These are phyloP conservation scores for Blechomonas ayalai DNA, from an alignment of 208 protist species.

Conservation along the genomic window DNA sequence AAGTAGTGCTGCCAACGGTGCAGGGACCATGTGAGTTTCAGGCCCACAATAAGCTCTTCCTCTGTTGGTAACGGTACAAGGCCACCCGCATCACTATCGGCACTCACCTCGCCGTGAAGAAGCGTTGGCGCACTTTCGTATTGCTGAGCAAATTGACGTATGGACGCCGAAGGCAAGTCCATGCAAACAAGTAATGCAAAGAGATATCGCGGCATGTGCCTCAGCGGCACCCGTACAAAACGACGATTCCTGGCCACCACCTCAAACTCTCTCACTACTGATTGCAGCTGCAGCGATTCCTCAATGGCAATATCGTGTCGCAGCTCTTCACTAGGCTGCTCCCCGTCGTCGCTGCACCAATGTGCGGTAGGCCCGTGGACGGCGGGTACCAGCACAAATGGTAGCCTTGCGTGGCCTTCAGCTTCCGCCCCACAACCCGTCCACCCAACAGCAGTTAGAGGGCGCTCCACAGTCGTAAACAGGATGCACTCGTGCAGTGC, in stretches of 20 bases:
- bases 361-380: no score
- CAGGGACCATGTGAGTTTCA: constrained; percentile 26
- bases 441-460: constrained; percentile 18
- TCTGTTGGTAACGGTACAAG: neutral
- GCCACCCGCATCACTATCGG: neutral
- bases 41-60: constrained; percentile 20
- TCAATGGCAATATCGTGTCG: no score
- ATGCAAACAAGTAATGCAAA: constrained; percentile 37
- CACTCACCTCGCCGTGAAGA: neutral
- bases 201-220: constrained; percentile 24
- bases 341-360: constrained; percentile 6
- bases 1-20: constrained; percentile 17
- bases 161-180: constrained; percentile 5
- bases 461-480: constrained; percentile 22
- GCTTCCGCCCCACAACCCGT: no score
- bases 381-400: no score
- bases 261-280: constrained; percentile 7
- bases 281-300: neutral
- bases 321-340: constrained; percentile 3
- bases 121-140: no score
- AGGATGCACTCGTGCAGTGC: constrained; percentile 25
- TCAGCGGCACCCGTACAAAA: constrained; percentile 33
- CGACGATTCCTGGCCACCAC: constrained; percentile 13
- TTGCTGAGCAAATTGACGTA: no score
- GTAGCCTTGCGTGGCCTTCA: no score